Evolutionary conservation across 202 grass and related monocot genomes (phyloP).

Genomic region (Schoenoplectus triqueter): DNA sequence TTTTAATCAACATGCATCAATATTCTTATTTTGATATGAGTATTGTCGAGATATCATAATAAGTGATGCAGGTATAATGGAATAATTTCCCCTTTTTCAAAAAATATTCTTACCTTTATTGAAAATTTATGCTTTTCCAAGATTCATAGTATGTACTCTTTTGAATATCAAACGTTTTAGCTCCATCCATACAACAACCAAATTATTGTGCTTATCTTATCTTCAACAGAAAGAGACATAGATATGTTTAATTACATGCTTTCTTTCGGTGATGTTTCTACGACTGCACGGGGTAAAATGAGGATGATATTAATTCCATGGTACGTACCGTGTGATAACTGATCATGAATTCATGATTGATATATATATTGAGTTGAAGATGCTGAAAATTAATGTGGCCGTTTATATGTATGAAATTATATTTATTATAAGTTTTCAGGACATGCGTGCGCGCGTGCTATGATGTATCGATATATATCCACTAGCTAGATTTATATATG

Average conservation of each 20-base stretch:
- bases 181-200: constrained; percentile 13
- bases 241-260: background rate
- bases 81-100: background rate
- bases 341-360: background rate
- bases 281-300: background rate
- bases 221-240: background rate
- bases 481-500: background rate
- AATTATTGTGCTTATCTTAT: constrained; percentile 33
- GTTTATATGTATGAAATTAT: background rate
- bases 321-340: background rate
- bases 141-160: constrained; percentile 23
- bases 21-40: no score
- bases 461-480: background rate
- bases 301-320: background rate
- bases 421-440: background rate
- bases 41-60: background rate
- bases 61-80: background rate
- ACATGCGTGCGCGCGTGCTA: background rate
- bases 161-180: background rate
- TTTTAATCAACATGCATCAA: background rate
- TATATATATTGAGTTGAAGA: background rate
- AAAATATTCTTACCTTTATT: background rate
- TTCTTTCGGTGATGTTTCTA: constrained; percentile 25
- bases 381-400: background rate
- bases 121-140: background rate